phyloP scores from a whole-genome alignment of 2,329 filamentous ascomycete species.

The Xylariaceae sp. region DNA sequence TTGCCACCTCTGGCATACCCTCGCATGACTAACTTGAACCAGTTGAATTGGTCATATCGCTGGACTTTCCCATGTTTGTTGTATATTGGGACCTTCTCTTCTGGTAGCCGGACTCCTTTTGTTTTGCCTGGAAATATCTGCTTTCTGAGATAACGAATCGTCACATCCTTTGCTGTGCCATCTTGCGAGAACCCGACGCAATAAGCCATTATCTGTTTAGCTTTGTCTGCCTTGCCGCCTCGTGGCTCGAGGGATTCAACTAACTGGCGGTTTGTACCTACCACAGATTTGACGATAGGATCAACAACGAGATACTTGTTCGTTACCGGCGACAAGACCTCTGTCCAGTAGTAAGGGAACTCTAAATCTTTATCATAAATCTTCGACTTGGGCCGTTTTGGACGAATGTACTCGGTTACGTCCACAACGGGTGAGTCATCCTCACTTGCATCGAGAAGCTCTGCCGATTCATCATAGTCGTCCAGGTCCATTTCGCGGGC shows the following conservation, averaged over 20 bases:
- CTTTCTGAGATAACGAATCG: constrained; percentile 84
- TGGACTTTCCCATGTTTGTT: constrained; percentile 79
- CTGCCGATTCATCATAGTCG: constrained; percentile 56
- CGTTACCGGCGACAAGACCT: constrained; percentile 83
- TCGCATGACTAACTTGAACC: constrained; percentile 83
- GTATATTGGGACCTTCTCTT: constrained; percentile 82
- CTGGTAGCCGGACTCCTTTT: constrained; percentile 79
- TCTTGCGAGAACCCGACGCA: constrained; percentile 83
- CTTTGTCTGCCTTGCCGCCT: constrained; percentile 81
- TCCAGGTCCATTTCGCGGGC: constrained; percentile 41
- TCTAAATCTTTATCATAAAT: constrained; percentile 78
- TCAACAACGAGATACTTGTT: constrained; percentile 83
- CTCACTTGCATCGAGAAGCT: constrained; percentile 60
- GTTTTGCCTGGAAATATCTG: constrained; percentile 86
- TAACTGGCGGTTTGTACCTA: constrained; percentile 76
- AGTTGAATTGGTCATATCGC: constrained; percentile 80
- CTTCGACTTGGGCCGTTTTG: constrained; percentile 49
- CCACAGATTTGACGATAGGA: constrained; percentile 69
- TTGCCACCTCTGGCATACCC: constrained; percentile 66
- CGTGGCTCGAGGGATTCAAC: constrained; percentile 81
- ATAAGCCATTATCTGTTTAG: constrained; percentile 90
- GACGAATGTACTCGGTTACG: constrained; percentile 53
- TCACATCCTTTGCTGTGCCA: constrained; percentile 93
- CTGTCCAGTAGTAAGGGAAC: constrained; percentile 92
- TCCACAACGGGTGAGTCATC: constrained; percentile 68